Evolutionary conservation across 495 filamentous ascomycete species (phyloP).

Genomic region (Aspergillus homomorphus): DNA sequence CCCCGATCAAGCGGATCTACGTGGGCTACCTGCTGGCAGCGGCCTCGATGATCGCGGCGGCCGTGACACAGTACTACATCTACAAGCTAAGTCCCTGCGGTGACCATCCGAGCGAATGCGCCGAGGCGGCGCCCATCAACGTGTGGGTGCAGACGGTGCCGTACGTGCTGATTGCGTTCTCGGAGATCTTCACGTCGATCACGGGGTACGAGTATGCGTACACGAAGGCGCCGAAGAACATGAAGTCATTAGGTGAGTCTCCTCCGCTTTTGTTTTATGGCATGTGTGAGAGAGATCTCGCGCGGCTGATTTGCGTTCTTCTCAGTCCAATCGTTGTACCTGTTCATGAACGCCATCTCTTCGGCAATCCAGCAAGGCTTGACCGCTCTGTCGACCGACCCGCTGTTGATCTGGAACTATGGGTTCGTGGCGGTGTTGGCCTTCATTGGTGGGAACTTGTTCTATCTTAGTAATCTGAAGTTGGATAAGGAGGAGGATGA

Average conservation of each 20-base stretch:
- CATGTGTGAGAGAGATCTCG: too few species aligned
- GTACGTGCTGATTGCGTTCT: slow-evolving; percentile 62
- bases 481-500: slow-evolving; percentile 63
- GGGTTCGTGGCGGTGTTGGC: slow-evolving; percentile 59
- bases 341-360: slow-evolving; percentile 62
- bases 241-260: slow-evolving; percentile 35
- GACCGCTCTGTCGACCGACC: slow-evolving; percentile 59
- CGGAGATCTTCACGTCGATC: slow-evolving; percentile 64
- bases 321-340: slow-evolving; percentile 57
- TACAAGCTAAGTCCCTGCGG: slow-evolving; percentile 57
- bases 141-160: slow-evolving; percentile 56
- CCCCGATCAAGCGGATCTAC: slow-evolving; percentile 65
- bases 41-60: slow-evolving; percentile 55
- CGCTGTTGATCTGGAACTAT: slow-evolving; percentile 64
- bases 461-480: slow-evolving; percentile 54
- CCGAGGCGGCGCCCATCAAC: slow-evolving; percentile 41
- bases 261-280: not conserved
- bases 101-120: slow-evolving; percentile 44
- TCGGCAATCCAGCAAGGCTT: slow-evolving; percentile 63
- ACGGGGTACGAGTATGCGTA: slow-evolving; percentile 52
- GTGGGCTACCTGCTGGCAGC: slow-evolving; percentile 61
- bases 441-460: slow-evolving; percentile 52
- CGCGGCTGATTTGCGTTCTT: slow-evolving; percentile 7
- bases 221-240: slow-evolving; percentile 36
- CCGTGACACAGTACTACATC: slow-evolving; percentile 65